phyloP scores from a whole-genome alignment of 2,329 filamentous ascomycete species.

The Phoma sp. region DNA sequence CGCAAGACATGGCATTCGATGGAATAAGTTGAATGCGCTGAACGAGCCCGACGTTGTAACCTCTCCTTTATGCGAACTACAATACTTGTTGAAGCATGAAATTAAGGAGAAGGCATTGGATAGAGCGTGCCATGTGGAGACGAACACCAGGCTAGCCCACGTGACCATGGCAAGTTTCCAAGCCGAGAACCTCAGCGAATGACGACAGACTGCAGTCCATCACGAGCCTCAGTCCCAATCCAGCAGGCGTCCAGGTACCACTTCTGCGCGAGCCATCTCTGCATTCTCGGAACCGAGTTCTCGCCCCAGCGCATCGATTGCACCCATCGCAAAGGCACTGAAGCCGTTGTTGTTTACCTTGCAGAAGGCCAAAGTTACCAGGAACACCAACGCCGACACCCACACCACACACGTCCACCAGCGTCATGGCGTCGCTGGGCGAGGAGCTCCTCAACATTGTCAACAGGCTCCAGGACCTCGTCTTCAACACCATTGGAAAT shows the following conservation, averaged over 20 bases:
- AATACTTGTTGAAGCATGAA: slow-evolving; percentile 18
- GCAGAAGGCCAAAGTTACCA: slow-evolving; percentile 15
- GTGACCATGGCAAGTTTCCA: background rate
- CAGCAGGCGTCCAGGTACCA: slow-evolving; percentile 17
- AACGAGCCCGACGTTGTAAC: background rate
- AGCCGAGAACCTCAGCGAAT: slow-evolving; percentile 15
- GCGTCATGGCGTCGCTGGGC: slow-evolving; percentile 85
- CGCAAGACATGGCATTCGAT: background rate
- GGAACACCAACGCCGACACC: slow-evolving; percentile 19
- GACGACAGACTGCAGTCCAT: slow-evolving; percentile 33
- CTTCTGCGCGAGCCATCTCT: slow-evolving; percentile 8
- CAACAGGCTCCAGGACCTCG: slow-evolving; percentile 97
- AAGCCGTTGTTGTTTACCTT: slow-evolving; percentile 34
- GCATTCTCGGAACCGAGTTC: slow-evolving; percentile 10
- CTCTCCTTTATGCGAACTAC: slow-evolving; percentile 33
- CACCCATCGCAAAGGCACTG: slow-evolving; percentile 13
- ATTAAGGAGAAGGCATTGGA: slow-evolving; percentile 31
- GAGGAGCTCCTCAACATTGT: slow-evolving; percentile 94
- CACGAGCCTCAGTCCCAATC: slow-evolving; percentile 31
- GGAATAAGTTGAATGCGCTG: background rate
- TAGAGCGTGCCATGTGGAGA: slow-evolving; percentile 8
- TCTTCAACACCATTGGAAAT: slow-evolving; percentile 99
- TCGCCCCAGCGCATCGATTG: slow-evolving; percentile 14
- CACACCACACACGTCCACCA: slow-evolving; percentile 21
- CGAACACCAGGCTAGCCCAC: background rate